phyloP scores from a whole-genome alignment of 495 filamentous ascomycete species.

The Penicillium chermesinum region DNA sequence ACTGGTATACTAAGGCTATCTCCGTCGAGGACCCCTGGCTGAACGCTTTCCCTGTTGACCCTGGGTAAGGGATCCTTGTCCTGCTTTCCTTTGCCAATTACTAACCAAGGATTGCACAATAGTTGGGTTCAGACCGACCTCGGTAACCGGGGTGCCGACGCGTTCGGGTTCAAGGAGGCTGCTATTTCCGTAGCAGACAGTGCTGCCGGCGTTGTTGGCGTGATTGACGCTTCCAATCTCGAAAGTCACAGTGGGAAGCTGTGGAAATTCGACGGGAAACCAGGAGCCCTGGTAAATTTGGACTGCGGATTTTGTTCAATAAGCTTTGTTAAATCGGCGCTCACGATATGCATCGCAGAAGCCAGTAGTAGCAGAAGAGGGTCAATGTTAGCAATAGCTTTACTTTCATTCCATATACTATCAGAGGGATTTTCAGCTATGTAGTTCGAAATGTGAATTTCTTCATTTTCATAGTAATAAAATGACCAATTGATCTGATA shows the following conservation, averaged over 20 bases:
- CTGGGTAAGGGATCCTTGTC: conserved; percentile 8
- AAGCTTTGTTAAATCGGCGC: too few species aligned
- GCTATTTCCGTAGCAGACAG: conserved; percentile 25
- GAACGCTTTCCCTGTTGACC: conserved; percentile 26
- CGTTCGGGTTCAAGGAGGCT: conserved; percentile 31
- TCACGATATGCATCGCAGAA: too few species aligned
- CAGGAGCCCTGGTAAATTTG: conserved; percentile 3
- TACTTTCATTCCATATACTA: too few species aligned
- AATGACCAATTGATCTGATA: too few species aligned
- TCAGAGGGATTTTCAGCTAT: too few species aligned
- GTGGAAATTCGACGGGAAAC: neutral
- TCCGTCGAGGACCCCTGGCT: conserved; percentile 36
- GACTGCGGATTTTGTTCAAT: too few species aligned
- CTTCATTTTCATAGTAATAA: too few species aligned
- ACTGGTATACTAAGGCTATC: conserved; percentile 37
- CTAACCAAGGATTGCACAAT: neutral
- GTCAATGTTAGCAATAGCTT: too few species aligned
- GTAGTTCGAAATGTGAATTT: too few species aligned
- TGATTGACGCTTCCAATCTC: conserved; percentile 30
- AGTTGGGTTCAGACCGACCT: conserved; percentile 41
- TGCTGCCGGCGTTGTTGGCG: conserved; percentile 30
- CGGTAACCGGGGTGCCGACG: conserved; percentile 34
- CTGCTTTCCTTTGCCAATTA: too few species aligned
- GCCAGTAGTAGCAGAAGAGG: too few species aligned
- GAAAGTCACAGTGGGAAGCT: conserved; percentile 36